phyloP scores from a whole-genome alignment of 2,329 filamentous ascomycete genomes.

The Colletotrichum musicola region DNA sequence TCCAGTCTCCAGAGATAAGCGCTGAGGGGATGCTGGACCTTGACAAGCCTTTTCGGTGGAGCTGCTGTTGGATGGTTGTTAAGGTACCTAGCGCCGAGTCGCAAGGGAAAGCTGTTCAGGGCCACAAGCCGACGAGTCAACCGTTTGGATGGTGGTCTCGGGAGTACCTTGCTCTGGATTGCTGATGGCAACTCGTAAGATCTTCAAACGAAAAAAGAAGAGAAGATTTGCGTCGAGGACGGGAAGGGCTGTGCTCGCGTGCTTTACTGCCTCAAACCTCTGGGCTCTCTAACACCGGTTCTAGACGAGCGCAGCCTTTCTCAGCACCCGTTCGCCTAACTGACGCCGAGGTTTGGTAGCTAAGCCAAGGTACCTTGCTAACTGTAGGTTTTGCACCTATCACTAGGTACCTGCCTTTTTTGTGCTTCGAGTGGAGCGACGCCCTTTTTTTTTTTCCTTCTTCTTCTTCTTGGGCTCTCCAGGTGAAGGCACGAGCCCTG shows the following conservation, averaged over 20 bases:
- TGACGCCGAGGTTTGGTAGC: neutral
- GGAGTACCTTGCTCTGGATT: neutral
- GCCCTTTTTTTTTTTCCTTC: conserved; percentile 15
- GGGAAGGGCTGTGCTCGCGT: conserved; percentile 27
- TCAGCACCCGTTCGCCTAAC: conserved; percentile 5
- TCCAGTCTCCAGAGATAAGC: conserved; percentile 37
- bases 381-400: neutral
- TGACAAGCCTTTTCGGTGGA: conserved; percentile 30
- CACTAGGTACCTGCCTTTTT: conserved; percentile 31
- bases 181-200: no score
- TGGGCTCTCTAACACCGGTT: conserved; percentile 25
- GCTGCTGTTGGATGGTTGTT: neutral
- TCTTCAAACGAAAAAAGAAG: neutral
- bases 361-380: neutral
- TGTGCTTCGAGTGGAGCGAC: conserved; percentile 13
- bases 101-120: conserved; percentile 16
- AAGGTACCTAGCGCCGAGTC: conserved; percentile 21
- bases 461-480: no score
- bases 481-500: conserved; percentile 8
- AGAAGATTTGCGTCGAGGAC: neutral
- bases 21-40: conserved; percentile 36
- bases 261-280: conserved; percentile 25
- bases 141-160: neutral
- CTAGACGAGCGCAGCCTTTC: conserved; percentile 20
- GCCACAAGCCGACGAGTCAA: neutral